These are phyloP conservation scores for Boletus eberwhitei DNA, from an alignment of 768 basidiomycete species.

Conservation along the genomic window DNA sequence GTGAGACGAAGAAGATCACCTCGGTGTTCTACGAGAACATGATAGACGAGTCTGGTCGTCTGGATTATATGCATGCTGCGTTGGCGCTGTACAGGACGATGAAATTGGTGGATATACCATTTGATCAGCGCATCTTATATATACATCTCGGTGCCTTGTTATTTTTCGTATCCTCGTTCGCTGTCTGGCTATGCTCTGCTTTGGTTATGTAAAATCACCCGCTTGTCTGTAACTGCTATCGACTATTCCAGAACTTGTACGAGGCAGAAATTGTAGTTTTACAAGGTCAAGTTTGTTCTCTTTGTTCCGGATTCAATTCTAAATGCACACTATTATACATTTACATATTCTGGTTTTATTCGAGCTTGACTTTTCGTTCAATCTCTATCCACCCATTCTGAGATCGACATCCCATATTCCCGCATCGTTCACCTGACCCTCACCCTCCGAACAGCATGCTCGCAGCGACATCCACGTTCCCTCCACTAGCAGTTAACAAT, in stretches of 20 bases:
- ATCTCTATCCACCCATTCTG: neutral
- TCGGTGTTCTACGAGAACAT: neutral
- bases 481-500: constrained; percentile 73
- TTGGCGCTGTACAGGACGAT: no score
- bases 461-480: constrained; percentile 86
- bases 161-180: no score
- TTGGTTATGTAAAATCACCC: neutral
- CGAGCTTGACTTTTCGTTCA: neutral
- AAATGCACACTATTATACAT: neutral
- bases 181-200: neutral
- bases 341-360: neutral
- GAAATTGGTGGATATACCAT: neutral
- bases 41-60: neutral
- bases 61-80: neutral
- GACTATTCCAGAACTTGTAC: no score
- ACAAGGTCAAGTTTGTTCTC: neutral
- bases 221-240: neutral
- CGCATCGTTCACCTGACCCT: neutral
- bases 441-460: constrained; percentile 69
- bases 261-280: neutral
- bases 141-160: neutral
- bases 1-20: neutral
- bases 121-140: neutral
- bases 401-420: neutral
- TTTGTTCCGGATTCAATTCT: neutral